These are phyloP conservation scores for Apiospora hydei DNA, from an alignment of 2,329 filamentous ascomycete species.

Conservation along the genomic window DNA sequence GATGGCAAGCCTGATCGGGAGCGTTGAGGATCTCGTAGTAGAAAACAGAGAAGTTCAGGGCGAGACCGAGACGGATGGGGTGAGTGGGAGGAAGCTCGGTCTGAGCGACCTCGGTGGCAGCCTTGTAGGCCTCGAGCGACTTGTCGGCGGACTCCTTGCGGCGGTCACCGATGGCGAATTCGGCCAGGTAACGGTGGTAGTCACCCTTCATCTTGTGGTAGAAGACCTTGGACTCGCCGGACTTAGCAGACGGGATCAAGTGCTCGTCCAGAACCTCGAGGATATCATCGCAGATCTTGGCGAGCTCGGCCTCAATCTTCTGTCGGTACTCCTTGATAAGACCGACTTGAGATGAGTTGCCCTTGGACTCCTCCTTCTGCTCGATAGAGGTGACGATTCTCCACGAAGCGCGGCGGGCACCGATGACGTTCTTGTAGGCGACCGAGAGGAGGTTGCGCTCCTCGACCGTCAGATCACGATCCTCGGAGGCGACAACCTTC, in stretches of 20 bases:
- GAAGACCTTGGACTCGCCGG: slow-evolving; percentile 98
- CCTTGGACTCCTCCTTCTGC: slow-evolving; percentile 99
- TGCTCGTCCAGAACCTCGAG: slow-evolving; percentile 93
- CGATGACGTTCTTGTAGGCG: slow-evolving; percentile 99
- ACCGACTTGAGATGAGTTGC: slow-evolving; percentile 87
- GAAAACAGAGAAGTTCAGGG: slow-evolving; percentile 97
- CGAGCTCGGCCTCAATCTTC: slow-evolving; percentile 97
- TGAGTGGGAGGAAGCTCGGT: slow-evolving; percentile 90
- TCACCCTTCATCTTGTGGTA: slow-evolving; percentile 99
- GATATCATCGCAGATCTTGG: slow-evolving; percentile 97
- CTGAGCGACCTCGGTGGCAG: slow-evolving; percentile 87
- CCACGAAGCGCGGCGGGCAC: slow-evolving; percentile 95
- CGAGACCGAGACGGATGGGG: slow-evolving; percentile 90
- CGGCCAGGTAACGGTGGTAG: slow-evolving; percentile 98
- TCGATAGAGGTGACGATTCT: slow-evolving; percentile 98
- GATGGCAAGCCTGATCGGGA: slow-evolving; percentile 96
- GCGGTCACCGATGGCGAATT: slow-evolving; percentile 93
- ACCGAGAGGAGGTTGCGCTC: slow-evolving; percentile 97
- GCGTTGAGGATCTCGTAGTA: slow-evolving; percentile 99
- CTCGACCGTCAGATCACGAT: slow-evolving; percentile 85
- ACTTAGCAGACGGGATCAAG: slow-evolving; percentile 92
- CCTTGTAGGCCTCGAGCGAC: slow-evolving; percentile 97
- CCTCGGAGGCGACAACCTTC: slow-evolving; percentile 94
- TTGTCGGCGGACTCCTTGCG: slow-evolving; percentile 94
- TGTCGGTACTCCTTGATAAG: slow-evolving; percentile 98